Evolutionary conservation across 2,329 filamentous ascomycete genomes (phyloP).

Genomic region (Juglanconis juglandina): DNA sequence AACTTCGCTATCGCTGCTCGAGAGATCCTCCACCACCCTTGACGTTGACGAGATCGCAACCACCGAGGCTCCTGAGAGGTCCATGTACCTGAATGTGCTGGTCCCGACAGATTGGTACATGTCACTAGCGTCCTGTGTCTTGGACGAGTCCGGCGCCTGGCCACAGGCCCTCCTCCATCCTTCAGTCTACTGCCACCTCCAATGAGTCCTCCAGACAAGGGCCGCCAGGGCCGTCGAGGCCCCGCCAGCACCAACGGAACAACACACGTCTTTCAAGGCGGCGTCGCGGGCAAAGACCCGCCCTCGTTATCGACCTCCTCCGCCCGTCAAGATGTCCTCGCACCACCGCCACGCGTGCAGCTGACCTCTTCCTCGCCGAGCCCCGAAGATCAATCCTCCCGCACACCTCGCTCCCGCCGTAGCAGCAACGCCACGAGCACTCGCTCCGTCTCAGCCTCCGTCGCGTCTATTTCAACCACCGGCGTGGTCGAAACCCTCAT

Average conservation of each 20-base stretch:
- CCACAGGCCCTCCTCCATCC: background rate
- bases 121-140: background rate
- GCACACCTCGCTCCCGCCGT: background rate
- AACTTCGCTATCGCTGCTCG: background rate
- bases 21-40: background rate
- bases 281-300: background rate
- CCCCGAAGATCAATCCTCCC: slow-evolving; percentile 8
- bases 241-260: slow-evolving; percentile 1
- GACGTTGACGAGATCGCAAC: background rate
- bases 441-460: slow-evolving; percentile 1
- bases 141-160: background rate
- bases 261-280: slow-evolving; percentile 10
- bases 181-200: background rate
- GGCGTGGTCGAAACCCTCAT: slow-evolving; percentile 3
- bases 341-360: slow-evolving; percentile 11
- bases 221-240: slow-evolving; percentile 3
- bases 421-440: slow-evolving; percentile 12
- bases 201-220: slow-evolving; percentile 18
- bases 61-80: background rate
- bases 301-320: background rate
- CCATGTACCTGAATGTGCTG: background rate
- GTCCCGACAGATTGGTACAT: background rate
- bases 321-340: slow-evolving; percentile 3
- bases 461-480: slow-evolving; percentile 18
- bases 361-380: slow-evolving; percentile 5